Evolutionary conservation across 2,329 filamentous ascomycete genomes (phyloP), one percentile per base, ranked within the genome.

Genomic region (Cyanodermella asteris): DNA sequence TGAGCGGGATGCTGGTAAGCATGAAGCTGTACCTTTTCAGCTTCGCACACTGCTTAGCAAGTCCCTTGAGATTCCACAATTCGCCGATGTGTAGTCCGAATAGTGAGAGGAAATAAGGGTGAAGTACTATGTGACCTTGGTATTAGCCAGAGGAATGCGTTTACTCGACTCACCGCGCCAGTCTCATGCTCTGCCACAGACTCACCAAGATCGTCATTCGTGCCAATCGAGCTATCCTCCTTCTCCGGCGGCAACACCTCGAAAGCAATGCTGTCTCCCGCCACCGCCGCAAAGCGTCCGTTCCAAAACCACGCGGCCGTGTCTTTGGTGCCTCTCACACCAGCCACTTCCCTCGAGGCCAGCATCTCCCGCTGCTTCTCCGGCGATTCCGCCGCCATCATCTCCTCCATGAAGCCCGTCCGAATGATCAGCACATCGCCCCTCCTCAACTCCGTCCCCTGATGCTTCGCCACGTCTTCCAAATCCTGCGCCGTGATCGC

Each of bases 281-380:
- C 63, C 2, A 67, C 64, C 2, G 61, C 59, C 0, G 64, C 51
- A 29, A 72, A 70, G 21, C 62, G 59, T 32, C 56, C 57, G 34
- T 72, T 62, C 50, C 67, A 67, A 27, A 71, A 32, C 65, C 66
- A 72, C 24, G 56, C 53, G 2, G 60, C 46, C 7, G 62, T 58
- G 27, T 58, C 55, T 25, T 57, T 42, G 22, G 53, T 51, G 31
- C 56, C 51, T 24, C 42, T 47, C 2, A 59, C 27, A 1, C 55
- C 53, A 9, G 24, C 25, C 25, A 30, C 28, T 10, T 23, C 27
- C 8, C 32, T 25, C 9, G 29, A 15, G 8, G 29, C 34, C 21
- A 29, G 27, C 28, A 9, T 34, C 13, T 23, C 24, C 27, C 31
- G 24, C 13, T 42, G 36, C n/a, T n/a, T n/a, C 10, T 35, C 36